A percentile compares a stretch with the other conserved stretches of the same genome.
phyloP scores from a whole-genome alignment of 192 early-diverging fungal species.

The Podila clonocystis region DNA sequence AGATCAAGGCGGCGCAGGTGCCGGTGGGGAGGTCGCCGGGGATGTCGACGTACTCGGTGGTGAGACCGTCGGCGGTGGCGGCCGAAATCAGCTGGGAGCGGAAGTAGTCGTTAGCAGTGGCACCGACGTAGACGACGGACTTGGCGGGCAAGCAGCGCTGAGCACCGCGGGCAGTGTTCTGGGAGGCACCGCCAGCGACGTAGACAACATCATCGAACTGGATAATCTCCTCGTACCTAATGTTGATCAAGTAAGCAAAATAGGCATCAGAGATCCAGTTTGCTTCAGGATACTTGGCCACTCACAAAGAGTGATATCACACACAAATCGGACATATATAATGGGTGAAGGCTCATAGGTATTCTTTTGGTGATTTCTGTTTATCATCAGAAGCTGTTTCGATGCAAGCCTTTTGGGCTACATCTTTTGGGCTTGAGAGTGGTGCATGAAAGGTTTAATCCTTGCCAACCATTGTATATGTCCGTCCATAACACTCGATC shows the following conservation, averaged over 20 bases:
- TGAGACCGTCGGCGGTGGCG: constrained; percentile 85
- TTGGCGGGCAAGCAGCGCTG: constrained; percentile 89
- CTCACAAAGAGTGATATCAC: too few relatives aligned
- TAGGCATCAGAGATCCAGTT: too few relatives aligned
- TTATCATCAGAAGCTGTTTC: constrained; percentile 7
- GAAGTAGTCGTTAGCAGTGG: constrained; percentile 88
- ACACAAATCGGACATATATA: too few relatives aligned
- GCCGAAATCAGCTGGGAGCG: constrained; percentile 77
- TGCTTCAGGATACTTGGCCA: too few relatives aligned
- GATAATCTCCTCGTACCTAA: constrained; percentile 83
- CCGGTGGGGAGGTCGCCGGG: constrained; percentile 83
- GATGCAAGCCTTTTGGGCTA: neutral
- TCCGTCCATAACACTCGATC: neutral
- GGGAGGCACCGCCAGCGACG: constrained; percentile 96
- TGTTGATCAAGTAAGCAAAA: neutral
- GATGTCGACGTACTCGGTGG: constrained; percentile 89
- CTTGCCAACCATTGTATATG: neutral
- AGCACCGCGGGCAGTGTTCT: constrained; percentile 93
- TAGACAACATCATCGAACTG: constrained; percentile 77
- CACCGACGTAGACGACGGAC: constrained; percentile 93
- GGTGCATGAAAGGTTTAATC: constrained; percentile 5
- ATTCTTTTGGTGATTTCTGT: constrained; percentile 5
- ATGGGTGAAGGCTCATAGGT: neutral
- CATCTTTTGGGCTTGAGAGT: constrained; percentile 6
- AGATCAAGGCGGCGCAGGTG: constrained; percentile 95